Base-by-base conservation (phyloP, 331 rosid species). In the Quercus phellos region DNA sequence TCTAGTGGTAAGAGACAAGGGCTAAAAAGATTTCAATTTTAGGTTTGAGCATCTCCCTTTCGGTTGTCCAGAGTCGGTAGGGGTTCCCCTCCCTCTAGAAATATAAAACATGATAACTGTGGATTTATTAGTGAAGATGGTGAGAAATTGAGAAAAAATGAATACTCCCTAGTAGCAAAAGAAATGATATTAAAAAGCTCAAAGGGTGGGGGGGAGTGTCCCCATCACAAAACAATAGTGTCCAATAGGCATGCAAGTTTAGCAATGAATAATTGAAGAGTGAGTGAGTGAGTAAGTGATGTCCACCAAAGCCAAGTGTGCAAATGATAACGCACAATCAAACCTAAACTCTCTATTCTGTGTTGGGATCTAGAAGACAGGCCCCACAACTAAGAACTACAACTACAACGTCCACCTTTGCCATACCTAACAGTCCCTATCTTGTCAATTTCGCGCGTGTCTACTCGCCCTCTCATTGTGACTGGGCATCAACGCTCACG, bases 311-410 rank as follows among this genome's bases (percentile, higher is more conserved):
- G 46, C 46, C 76, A 46, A 51, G 74, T 46, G 53, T 1, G 11
- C 0, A 3, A 22, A 16, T 27, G 51, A 43, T n/a, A 55, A 50
- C 1, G 80, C 55, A 73, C 74, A 74, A 87, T 78, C 63, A 86
- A 73, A 68, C 59, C 22, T 68, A 61, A 73, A 73, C 79, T 46
- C 42, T 22, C 64, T 12, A 29, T 32, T 75, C 29, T 10, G 75
- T 86, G 90, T 80, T 85, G 89, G 90, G 85, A 89, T 85, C 87
- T 88, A 72, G 72, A 82, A 85, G 89, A 88, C 89, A 85, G 90
- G 83, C 80, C 91, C 88, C 87, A 83, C 74, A 0, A 0, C 27
- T 18, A 2, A 13, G 71, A 46, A 0, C 51, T 66, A 0, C 26
- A 32, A 64, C 13, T 11, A 0, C 14, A 56, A 56, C 29, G 4